A percentile compares a stretch with the other conserved stretches of the same genome.
Conservation (phyloP, 352 stramenopile species). For the Globisporangium cederbergense region DNA sequence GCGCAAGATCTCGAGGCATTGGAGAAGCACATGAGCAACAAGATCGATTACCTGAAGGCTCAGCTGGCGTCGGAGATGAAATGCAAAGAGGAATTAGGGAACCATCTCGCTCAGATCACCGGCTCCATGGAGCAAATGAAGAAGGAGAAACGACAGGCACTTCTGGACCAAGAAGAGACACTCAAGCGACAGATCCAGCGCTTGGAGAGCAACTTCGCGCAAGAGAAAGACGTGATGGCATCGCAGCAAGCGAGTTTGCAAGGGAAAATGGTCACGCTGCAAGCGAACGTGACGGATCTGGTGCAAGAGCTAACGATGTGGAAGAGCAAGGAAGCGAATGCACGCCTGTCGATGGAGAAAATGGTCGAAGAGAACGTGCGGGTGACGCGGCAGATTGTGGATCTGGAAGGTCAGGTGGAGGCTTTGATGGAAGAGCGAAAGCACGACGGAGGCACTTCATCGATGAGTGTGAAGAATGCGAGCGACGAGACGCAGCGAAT, state of each 20-base stretch:
- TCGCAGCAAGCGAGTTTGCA: conserved; percentile 47
- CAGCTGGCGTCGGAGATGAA: conserved; percentile 82
- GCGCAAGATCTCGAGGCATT: conserved; percentile 39
- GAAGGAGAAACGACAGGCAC: conserved; percentile 49
- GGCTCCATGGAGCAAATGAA: conserved; percentile 62
- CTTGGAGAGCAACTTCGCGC: conserved; percentile 35
- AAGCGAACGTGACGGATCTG: conserved; percentile 74
- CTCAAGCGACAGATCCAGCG: conserved; percentile 53
- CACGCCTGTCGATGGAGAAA: conserved; percentile 68
- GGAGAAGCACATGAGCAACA: conserved; percentile 75
- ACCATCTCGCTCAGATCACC: conserved; percentile 60
- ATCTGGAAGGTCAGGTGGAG: conserved; percentile 58
- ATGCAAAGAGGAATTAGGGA: conserved; percentile 80
- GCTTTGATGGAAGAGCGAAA: conserved; percentile 52
- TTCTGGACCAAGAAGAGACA: conserved; percentile 55
- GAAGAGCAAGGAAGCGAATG: conserved; percentile 66
- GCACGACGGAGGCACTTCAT: conserved; percentile 22
- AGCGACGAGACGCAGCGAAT: conserved; percentile 74
- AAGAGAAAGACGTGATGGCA: conserved; percentile 50
- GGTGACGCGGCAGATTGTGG: conserved; percentile 56
- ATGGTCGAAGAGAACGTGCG: conserved; percentile 68
- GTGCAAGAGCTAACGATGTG: conserved; percentile 65
- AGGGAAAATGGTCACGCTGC: conserved; percentile 57
- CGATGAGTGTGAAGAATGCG: conserved; percentile 59
- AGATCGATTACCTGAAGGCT: conserved; percentile 82